Evolutionary conservation across 2,329 filamentous ascomycete genomes (phyloP), one percentile per base, ranked within the genome.

Genomic region (Capronia americana): DNA sequence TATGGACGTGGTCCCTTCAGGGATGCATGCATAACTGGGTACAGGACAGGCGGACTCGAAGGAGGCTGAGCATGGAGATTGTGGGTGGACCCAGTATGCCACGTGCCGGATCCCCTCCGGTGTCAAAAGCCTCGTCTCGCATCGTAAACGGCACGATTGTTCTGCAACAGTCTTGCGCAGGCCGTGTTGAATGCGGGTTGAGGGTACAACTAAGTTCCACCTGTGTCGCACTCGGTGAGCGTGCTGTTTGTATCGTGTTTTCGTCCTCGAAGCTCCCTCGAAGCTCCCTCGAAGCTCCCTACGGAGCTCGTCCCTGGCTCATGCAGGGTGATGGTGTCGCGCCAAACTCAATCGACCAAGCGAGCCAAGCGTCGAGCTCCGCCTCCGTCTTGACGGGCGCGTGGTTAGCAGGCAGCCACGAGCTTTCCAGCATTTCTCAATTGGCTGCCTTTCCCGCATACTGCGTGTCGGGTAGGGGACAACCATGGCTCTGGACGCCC

Each of bases 361-460:
- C n/a, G 23, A 32, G 46, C 24, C 20, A 51, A 61, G 58, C 32
- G 34, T n/a, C 30, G 8, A 53, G 34, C 63, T 65, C 55, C 63
- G 63, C 63, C 63, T 28, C 57, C 30, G 20, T 28, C 54, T 30
- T 8, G 46, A 54, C 58, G 48, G 58, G 54, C 58, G 54, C 58
- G n/a, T 51, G 8, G 38, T 32, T 65, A 48, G 51, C n/a, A 61
- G 30, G 38, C 38, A 26, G 57, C 57, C 57, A 61, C 57, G 41
- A 55, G 63, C 44, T 55, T 55, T 30, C 23, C 24, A n/a, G 28
- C 53, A 30, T 51, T 38, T 32, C 38, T 26, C 41, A 20, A 65
- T 65, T 65, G 57, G 63, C 53, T 61, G n/a, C 32, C 56, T 55
- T 38, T 60, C 30, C 48, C 62, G 48, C 24, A 34, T 26, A n/a